Base-by-base conservation (phyloP, 768 basidiomycete species). In the Pleurotus giganteus region DNA sequence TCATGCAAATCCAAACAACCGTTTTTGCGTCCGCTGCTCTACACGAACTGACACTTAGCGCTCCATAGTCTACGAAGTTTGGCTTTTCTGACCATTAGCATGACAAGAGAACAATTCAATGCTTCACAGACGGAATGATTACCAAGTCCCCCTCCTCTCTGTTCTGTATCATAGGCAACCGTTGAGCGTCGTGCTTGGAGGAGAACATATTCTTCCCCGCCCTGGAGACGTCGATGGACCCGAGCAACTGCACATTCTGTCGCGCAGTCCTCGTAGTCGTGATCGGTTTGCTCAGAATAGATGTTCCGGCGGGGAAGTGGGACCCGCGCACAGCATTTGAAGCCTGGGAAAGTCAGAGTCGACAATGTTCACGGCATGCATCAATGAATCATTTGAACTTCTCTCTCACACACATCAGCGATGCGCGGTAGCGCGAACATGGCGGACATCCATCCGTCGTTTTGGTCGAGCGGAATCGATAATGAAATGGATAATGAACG, bases 41-140 rank as follows among this genome's bases (percentile, higher is more conserved):
- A n/a, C n/a, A n/a, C n/a, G n/a, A n/a, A n/a, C 32, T 34, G 32
- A 34, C 32, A 34, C 32, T 34, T 34, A 34, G 32, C 32, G 32
- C 32, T 34, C 7, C 6, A 21, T n/a, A 41, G 39, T 8, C 6
- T 6, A 31, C 9, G 45, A 26, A 47, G 28, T 50, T 34, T 29
- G 47, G 28, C 47, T 23, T 9, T 50, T 31, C n/a, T 31, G 34
- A 50, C 47, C 47, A 37, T 15, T 50, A 19, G 47, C 47, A 37
- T 50, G 28, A 37, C 27, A 29, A 37, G 31, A 19, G 24, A 45
- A 45, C 17, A 45, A 45, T 45, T 45, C 44, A 23, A 12, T 7
- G 44, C 6, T 9, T 45, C 44, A 45, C 44, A 45, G 44, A 21
- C 7, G 44, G 44, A 45, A 45, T 45, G 44, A 45, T 45, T 45